These are phyloP conservation scores for Tricholoma matsutake DNA, from an alignment of 768 basidiomycete genomes.

Conservation along the genomic window DNA sequence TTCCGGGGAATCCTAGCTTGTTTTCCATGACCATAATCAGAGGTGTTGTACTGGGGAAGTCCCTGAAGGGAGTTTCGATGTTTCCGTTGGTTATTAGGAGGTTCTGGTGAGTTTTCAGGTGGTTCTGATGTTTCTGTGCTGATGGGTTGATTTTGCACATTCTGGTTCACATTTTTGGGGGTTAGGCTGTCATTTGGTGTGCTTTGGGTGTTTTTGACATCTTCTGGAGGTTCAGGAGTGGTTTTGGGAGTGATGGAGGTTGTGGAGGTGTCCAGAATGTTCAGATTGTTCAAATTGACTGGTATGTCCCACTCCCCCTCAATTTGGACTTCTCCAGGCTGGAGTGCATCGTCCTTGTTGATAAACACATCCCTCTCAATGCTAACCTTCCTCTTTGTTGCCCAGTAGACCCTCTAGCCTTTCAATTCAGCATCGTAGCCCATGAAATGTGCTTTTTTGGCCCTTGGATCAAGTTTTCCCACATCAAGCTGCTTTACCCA, in stretches of 20 bases:
- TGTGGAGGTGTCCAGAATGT: too few species aligned
- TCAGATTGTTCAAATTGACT: background rate
- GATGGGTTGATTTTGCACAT: too few species aligned
- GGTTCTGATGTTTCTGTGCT: too few species aligned
- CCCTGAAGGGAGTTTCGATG: background rate
- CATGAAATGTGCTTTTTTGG: too few species aligned
- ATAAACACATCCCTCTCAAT: conserved; percentile 1
- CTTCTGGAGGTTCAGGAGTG: too few species aligned
- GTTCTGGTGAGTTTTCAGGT: too few species aligned
- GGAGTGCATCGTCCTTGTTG: conserved; percentile 11
- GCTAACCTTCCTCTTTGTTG: too few species aligned
- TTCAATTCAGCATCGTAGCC: conserved; percentile 1
- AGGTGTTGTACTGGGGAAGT: background rate
- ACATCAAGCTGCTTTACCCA: background rate
- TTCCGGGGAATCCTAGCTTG: too few species aligned
- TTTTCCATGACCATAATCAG: background rate
- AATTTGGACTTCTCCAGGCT: background rate
- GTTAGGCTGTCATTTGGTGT: background rate
- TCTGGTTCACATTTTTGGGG: too few species aligned
- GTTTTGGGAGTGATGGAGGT: background rate
- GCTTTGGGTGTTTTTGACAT: background rate
- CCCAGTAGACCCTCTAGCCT: too few species aligned
- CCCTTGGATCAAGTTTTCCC: too few species aligned
- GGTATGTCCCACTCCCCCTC: background rate
- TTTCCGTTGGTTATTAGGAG: too few species aligned